phyloP scores from a whole-genome alignment of 306 rosid genomes.

The Senna siamea region DNA sequence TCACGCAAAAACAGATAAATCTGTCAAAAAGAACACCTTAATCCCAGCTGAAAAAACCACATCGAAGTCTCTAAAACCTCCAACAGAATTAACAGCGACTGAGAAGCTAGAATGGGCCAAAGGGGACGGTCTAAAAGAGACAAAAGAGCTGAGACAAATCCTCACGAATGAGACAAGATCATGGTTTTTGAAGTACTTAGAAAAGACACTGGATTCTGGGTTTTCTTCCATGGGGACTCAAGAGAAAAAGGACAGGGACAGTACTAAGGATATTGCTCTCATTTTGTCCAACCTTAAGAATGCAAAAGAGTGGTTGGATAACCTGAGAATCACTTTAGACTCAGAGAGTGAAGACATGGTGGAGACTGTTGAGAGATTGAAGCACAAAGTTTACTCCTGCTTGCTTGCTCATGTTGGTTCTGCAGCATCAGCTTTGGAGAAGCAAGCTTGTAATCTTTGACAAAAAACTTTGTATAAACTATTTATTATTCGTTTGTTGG shows the following conservation, averaged over 20 bases:
- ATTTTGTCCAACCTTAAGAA: constrained; percentile 81
- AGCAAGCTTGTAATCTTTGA: constrained; percentile 50
- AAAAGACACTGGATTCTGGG: constrained; percentile 73
- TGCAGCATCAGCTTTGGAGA: constrained; percentile 85
- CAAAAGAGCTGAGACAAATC: constrained; percentile 57
- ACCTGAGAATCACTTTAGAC: constrained; percentile 49
- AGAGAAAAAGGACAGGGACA: constrained; percentile 69
- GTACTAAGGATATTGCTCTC: constrained; percentile 66
- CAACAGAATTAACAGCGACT: constrained; percentile 46
- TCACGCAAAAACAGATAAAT: constrained; percentile 55
- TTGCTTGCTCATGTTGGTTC: constrained; percentile 79
- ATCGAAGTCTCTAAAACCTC: constrained; percentile 48
- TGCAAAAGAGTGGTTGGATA: constrained; percentile 92
- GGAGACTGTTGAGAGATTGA: constrained; percentile 68
- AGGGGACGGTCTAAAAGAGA: constrained; percentile 64
- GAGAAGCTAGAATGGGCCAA: constrained; percentile 91
- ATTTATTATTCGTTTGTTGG: constrained; percentile 13
- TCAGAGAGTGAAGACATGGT: constrained; percentile 45
- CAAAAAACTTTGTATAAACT: constrained; percentile 6
- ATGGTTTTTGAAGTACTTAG: constrained; percentile 88
- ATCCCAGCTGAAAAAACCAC: constrained; percentile 48
- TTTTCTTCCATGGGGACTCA: constrained; percentile 51
- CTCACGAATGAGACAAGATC: constrained; percentile 73
- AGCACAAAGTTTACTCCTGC: constrained; percentile 74
- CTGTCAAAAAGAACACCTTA: constrained; percentile 45